These are phyloP conservation scores for Penicillium sp. DNA, from an alignment of 2,329 filamentous ascomycete genomes.

Conservation along the genomic window DNA sequence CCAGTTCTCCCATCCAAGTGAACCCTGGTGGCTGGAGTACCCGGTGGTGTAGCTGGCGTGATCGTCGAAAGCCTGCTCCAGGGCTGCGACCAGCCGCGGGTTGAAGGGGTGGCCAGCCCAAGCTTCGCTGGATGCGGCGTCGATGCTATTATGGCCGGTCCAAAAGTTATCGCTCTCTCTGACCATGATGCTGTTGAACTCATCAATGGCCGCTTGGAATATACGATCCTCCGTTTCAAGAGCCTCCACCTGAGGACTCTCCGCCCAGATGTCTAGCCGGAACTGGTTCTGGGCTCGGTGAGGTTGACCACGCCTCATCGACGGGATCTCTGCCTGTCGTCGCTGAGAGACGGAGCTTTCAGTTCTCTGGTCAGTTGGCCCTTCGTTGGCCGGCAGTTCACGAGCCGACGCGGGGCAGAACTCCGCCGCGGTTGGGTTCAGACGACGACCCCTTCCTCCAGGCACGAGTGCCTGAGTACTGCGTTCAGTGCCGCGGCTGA, in stretches of 20 bases:
- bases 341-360: not conserved
- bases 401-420: not conserved
- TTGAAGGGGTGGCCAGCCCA: not conserved
- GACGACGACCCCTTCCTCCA: not conserved
- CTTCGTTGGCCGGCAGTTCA: not conserved
- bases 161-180: not conserved
- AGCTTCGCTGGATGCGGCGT: not conserved
- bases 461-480: too few species aligned
- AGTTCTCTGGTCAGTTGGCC: not conserved
- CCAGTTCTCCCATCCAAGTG: not conserved
- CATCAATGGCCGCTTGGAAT: too few species aligned
- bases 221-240: too few species aligned
- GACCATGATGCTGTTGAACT: too few species aligned
- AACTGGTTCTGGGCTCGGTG: too few species aligned
- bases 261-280: too few species aligned
- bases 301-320: not conserved
- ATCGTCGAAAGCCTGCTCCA: constrained; percentile 2
- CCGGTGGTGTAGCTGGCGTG: constrained; percentile 3
- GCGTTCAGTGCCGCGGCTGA: too few species aligned
- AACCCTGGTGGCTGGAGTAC: constrained; percentile 10
- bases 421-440: not conserved
- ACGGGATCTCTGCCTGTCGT: not conserved
- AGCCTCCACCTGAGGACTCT: too few species aligned
- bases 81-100: constrained; percentile 1
- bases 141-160: not conserved